These are phyloP conservation scores for Agrocybe pediades DNA, from an alignment of 768 basidiomycete species.

Conservation along the genomic window DNA sequence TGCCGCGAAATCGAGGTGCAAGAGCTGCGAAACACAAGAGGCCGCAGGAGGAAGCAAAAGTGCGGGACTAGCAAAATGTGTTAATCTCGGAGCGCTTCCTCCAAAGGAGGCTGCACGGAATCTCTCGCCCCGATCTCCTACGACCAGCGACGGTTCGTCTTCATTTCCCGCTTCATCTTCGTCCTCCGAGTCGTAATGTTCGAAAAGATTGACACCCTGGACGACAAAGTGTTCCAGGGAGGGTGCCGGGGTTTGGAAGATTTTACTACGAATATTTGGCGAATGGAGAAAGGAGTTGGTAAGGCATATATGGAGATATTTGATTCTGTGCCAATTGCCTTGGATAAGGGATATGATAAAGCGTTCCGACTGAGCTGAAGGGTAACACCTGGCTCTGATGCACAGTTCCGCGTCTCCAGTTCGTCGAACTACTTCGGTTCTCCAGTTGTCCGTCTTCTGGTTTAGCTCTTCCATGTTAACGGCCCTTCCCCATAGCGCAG, in stretches of 20 bases:
- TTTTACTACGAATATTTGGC: not conserved
- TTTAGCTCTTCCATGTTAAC: not conserved
- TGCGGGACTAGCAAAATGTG: no score
- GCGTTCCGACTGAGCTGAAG: not conserved
- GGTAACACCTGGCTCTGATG: not conserved
- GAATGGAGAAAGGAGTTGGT: not conserved
- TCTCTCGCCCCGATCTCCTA: no score
- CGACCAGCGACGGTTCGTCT: no score
- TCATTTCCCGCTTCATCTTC: no score
- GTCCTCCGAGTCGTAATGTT: no score
- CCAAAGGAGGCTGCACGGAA: no score
- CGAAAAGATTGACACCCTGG: no score
- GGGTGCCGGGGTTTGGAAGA: not conserved
- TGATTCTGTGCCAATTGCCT: not conserved
- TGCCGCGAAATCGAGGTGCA: no score
- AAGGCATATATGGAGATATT: not conserved
- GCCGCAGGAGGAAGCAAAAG: no score
- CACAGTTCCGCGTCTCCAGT: not conserved
- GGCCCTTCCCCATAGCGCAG: constrained; percentile 1
- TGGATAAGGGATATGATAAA: not conserved
- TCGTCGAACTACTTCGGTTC: constrained; percentile 1
- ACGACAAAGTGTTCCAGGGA: not conserved
- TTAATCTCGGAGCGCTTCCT: no score
- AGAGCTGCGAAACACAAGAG: no score
- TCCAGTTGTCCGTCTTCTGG: not conserved